These are phyloP conservation scores for Pestalotiopsis sp. DNA, from an alignment of 2,329 filamentous ascomycete species.

Conservation along the genomic window DNA sequence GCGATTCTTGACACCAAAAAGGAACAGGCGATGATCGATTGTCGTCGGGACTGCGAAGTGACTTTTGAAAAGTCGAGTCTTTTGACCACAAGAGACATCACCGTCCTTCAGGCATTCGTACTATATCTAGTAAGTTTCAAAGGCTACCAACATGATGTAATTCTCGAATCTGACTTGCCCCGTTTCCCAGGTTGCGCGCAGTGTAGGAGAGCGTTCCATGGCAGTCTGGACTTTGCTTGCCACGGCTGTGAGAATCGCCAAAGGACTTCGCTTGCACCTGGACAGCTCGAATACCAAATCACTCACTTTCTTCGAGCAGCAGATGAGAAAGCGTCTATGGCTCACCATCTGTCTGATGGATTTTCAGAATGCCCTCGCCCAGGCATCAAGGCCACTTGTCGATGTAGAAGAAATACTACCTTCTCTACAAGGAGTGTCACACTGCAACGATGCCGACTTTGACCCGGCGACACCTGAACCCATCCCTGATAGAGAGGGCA, in stretches of 20 bases:
- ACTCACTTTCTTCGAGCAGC: constrained; percentile 20
- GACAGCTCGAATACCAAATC: background rate
- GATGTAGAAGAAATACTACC: constrained; percentile 13
- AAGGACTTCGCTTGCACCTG: constrained; percentile 21
- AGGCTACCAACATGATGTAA: background rate
- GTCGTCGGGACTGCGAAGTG: constrained; percentile 18
- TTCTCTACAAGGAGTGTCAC: constrained; percentile 12
- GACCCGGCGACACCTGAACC: constrained; percentile 15
- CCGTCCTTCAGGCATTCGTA: constrained; percentile 30
- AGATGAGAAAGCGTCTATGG: constrained; percentile 23
- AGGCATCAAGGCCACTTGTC: constrained; percentile 23
- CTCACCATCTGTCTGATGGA: constrained; percentile 24
- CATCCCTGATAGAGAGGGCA: constrained; percentile 18
- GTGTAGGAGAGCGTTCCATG: constrained; percentile 24
- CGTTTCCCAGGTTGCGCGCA: constrained; percentile 12
- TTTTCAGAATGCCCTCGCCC: constrained; percentile 19
- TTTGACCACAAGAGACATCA: constrained; percentile 25
- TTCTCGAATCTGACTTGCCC: background rate
- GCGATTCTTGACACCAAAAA: constrained; percentile 17
- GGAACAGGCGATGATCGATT: constrained; percentile 13
- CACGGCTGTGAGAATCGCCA: constrained; percentile 28
- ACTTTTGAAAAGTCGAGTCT: constrained; percentile 23
- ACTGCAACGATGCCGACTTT: constrained; percentile 29
- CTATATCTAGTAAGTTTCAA: constrained; percentile 26
- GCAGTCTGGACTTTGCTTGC: constrained; percentile 30